Evolutionary conservation across 1,284 basidiomycete species (phyloP).

Genomic region (Serendipita sp.): DNA sequence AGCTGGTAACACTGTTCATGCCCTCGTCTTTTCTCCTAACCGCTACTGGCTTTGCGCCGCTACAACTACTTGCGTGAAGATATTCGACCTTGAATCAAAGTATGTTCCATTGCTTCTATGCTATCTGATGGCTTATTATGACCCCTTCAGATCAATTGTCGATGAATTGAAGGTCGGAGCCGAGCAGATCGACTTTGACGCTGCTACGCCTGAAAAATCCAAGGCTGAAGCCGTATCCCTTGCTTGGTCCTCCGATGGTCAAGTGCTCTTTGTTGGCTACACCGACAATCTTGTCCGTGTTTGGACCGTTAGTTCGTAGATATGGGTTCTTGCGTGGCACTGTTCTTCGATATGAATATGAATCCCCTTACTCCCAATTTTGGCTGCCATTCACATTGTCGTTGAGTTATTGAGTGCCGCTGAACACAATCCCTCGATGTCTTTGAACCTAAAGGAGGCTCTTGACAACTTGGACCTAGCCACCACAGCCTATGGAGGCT

Average conservation of each 20-base stretch:
- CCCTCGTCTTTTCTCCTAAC: constrained; percentile 98
- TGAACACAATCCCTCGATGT: too few relatives aligned
- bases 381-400: too few relatives aligned
- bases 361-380: not conserved
- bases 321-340: not conserved
- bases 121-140: constrained; percentile 7
- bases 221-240: constrained; percentile 84
- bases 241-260: constrained; percentile 96
- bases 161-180: constrained; percentile 72
- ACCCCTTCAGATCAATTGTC: constrained; percentile 72
- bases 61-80: constrained; percentile 96
- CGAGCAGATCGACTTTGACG: constrained; percentile 1
- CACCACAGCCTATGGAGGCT: not conserved
- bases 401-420: too few relatives aligned
- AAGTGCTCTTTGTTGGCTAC: constrained; percentile 93
- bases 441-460: not conserved
- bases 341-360: not conserved
- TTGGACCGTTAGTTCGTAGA: constrained; percentile 73
- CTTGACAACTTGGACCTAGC: not conserved
- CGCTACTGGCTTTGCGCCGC: constrained; percentile 99
- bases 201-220: constrained; percentile 1
- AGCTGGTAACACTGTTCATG: constrained; percentile 97
- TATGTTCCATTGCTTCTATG: constrained; percentile 29
- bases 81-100: constrained; percentile 98
- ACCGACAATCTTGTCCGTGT: constrained; percentile 84